Percentiles rank a stretch among this genome's conserved stretches.
These are phyloP conservation scores for Litsea cubeba DNA, from an alignment of 164 flowering plant species.

Conservation along the genomic window DNA sequence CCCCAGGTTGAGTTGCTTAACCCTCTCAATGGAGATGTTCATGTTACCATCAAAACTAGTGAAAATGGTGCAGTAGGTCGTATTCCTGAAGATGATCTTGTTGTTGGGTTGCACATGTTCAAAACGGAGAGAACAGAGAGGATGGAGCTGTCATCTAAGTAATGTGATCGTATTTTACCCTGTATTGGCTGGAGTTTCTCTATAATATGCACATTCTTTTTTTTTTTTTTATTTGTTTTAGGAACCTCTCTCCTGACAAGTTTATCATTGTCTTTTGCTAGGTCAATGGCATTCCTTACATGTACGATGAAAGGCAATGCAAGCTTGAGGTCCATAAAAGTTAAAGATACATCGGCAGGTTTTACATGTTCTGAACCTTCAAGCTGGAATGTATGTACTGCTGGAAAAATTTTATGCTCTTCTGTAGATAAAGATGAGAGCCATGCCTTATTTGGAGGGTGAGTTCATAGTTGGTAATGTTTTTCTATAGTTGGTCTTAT, in stretches of 20 bases:
- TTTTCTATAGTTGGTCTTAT: background rate
- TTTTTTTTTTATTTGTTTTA: too few relatives aligned
- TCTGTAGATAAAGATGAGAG: slow-evolving; percentile 70
- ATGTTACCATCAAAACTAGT: slow-evolving; percentile 23
- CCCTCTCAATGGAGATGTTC: slow-evolving; percentile 61
- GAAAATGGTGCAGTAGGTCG: slow-evolving; percentile 16
- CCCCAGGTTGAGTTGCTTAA: slow-evolving; percentile 69
- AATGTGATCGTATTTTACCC: slow-evolving; percentile 1
- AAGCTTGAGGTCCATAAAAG: slow-evolving; percentile 39
- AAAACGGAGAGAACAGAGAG: slow-evolving; percentile 30
- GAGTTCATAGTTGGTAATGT: slow-evolving; percentile 20
- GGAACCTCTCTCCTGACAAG: background rate
- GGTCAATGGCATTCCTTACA: slow-evolving; percentile 56
- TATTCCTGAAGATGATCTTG: slow-evolving; percentile 37
- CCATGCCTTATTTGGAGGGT: slow-evolving; percentile 74
- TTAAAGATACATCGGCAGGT: slow-evolving; percentile 22
- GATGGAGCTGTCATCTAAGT: slow-evolving; percentile 43
- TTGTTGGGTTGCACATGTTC: slow-evolving; percentile 73
- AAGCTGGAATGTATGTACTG: slow-evolving; percentile 56
- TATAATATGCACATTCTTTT: background rate
- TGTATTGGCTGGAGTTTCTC: slow-evolving; percentile 3
- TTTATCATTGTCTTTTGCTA: slow-evolving; percentile 14
- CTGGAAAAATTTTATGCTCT: slow-evolving; percentile 61
- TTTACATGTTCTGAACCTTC: slow-evolving; percentile 22
- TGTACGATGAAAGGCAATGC: slow-evolving; percentile 67